Conservation (phyloP, 192 early-diverging fungal species). For the Entomortierella lignicola region DNA sequence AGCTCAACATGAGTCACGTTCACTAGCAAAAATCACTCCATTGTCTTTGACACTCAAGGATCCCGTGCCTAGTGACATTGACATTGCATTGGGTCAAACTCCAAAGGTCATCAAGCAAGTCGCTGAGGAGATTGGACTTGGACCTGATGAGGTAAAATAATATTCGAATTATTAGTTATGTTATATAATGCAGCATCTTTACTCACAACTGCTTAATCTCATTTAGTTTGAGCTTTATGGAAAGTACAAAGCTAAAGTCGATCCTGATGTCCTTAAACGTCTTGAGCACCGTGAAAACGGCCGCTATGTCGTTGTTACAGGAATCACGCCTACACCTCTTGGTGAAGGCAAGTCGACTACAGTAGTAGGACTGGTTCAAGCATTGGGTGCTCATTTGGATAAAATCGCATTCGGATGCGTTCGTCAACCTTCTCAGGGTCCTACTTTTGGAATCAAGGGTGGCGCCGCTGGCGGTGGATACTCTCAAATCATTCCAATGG, state of each 20-base stretch:
- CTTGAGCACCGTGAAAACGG: slow-evolving; percentile 84
- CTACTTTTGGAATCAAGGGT: slow-evolving; percentile 99
- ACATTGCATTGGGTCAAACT: slow-evolving; percentile 89
- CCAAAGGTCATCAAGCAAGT: slow-evolving; percentile 87
- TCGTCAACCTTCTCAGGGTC: slow-evolving; percentile 98
- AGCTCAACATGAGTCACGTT: slow-evolving; percentile 53
- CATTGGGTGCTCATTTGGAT: slow-evolving; percentile 93
- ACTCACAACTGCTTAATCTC: neutral
- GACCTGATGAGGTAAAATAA: slow-evolving; percentile 66
- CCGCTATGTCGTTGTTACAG: slow-evolving; percentile 95
- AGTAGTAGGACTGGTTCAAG: slow-evolving; percentile 93
- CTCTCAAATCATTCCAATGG: slow-evolving; percentile 99
- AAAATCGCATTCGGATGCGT: slow-evolving; percentile 95
- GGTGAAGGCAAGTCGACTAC: slow-evolving; percentile 99
- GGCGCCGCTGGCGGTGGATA: slow-evolving; percentile 98
- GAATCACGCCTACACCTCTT: slow-evolving; percentile 97
- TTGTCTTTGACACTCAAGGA: slow-evolving; percentile 72
- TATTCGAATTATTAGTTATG: neutral
- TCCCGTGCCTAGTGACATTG: slow-evolving; percentile 96
- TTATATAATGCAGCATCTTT: neutral
- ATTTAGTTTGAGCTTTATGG: slow-evolving; percentile 88
- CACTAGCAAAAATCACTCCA: slow-evolving; percentile 60
- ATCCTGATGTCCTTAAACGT: slow-evolving; percentile 83
- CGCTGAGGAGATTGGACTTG: slow-evolving; percentile 87
- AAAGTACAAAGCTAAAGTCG: slow-evolving; percentile 89